Conservation (phyloP, 306 rosid species). For the Adenanthera pavonina region DNA sequence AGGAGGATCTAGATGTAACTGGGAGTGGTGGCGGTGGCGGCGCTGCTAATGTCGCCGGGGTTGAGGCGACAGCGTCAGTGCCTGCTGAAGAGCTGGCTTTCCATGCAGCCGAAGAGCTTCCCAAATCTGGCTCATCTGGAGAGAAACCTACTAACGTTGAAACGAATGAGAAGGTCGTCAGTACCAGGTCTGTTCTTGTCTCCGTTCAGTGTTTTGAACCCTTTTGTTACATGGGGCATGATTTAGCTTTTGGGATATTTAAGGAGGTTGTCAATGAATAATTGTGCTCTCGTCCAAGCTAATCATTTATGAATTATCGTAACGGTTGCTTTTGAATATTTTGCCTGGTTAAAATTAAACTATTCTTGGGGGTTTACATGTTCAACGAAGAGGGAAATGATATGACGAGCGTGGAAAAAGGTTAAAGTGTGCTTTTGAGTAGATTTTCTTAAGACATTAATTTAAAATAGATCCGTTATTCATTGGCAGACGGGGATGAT, state of each 20-base stretch:
- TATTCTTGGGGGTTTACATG: not conserved
- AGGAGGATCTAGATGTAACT: slow-evolving; percentile 56
- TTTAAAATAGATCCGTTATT: slow-evolving; percentile 4
- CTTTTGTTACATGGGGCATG: not conserved
- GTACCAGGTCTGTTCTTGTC: slow-evolving; percentile 60
- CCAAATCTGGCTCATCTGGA: slow-evolving; percentile 52
- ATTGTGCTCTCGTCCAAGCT: not conserved
- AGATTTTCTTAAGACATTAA: slow-evolving; percentile 2
- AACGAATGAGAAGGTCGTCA: slow-evolving; percentile 51
- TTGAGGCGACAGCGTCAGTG: slow-evolving; percentile 48
- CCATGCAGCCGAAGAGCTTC: slow-evolving; percentile 49
- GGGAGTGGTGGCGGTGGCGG: slow-evolving; percentile 32
- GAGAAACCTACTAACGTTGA: slow-evolving; percentile 58
- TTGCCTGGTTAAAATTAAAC: not conserved
- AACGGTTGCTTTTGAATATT: slow-evolving; percentile 9
- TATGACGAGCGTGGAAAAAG: slow-evolving; percentile 14
- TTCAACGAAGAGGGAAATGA: slow-evolving; percentile 18
- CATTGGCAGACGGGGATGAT: not conserved
- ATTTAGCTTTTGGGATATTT: slow-evolving; percentile 15
- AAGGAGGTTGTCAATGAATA: not conserved
- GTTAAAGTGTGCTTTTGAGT: slow-evolving; percentile 19
- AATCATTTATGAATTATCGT: not conserved
- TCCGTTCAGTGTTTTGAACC: not conserved
- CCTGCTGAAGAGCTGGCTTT: slow-evolving; percentile 57
- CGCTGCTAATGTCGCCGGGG: slow-evolving; percentile 54